Evolutionary conservation across 176 grass and related monocot genomes (phyloP).

Genomic region (Themeda triandra): DNA sequence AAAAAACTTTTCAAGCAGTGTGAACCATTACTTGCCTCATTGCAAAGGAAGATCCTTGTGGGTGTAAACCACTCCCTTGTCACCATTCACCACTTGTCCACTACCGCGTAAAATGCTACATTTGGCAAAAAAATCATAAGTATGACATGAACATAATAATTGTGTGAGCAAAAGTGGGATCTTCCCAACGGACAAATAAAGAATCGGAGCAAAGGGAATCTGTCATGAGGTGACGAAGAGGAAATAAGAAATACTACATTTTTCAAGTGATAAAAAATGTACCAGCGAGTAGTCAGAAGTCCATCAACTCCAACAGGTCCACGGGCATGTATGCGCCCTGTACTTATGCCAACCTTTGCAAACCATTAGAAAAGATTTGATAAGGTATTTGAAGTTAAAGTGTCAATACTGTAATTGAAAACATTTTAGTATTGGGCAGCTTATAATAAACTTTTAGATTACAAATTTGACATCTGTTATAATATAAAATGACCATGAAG

Average conservation of each 20-base stretch:
- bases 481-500: background rate
- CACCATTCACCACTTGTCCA: conserved; percentile 90
- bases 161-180: background rate
- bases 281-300: conserved; percentile 91
- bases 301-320: conserved; percentile 99
- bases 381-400: background rate
- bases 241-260: background rate
- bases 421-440: background rate
- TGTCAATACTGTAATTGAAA: background rate
- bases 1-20: background rate
- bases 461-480: background rate
- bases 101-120: conserved; percentile 87
- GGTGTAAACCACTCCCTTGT: conserved; percentile 90
- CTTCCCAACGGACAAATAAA: background rate
- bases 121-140: background rate
- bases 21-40: conserved; percentile 25
- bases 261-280: conserved; percentile 2
- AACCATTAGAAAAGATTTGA: conserved; percentile 25
- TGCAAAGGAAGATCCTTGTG: conserved; percentile 85
- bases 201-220: background rate
- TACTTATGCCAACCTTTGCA: conserved; percentile 97
- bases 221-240: background rate
- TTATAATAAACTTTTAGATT: background rate
- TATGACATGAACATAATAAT: background rate
- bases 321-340: conserved; percentile 95